These are phyloP conservation scores for Lachnellula arida DNA, from an alignment of 2,329 filamentous ascomycete genomes.

Conservation along the genomic window DNA sequence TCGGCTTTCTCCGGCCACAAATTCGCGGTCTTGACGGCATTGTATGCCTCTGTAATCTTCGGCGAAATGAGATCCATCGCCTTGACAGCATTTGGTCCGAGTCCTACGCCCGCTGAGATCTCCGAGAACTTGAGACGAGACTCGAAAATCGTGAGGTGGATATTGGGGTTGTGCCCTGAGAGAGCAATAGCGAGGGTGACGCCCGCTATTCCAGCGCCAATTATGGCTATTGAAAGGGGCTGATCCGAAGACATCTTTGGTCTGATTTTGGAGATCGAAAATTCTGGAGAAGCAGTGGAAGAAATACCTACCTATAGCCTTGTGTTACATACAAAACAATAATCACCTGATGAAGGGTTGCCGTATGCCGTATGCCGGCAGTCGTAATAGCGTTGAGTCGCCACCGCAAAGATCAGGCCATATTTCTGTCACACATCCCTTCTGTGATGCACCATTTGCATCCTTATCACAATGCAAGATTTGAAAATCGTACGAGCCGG, in stretches of 20 bases:
- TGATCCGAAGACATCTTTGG: neutral
- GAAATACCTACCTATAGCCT: neutral
- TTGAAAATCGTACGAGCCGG: neutral
- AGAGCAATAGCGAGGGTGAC: constrained; percentile 50
- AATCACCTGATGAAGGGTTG: neutral
- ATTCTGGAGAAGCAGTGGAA: neutral
- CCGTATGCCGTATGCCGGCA: neutral
- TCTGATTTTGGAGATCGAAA: neutral
- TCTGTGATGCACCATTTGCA: neutral
- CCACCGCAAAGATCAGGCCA: neutral
- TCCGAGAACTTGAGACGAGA: constrained; percentile 49
- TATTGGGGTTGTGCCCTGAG: constrained; percentile 35
- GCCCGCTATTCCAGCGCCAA: constrained; percentile 56
- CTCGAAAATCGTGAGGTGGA: constrained; percentile 49
- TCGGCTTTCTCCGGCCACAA: constrained; percentile 31
- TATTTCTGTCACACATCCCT: neutral
- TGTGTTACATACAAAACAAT: no score
- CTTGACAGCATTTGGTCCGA: constrained; percentile 51
- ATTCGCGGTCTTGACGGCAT: constrained; percentile 28
- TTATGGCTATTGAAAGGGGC: constrained; percentile 42
- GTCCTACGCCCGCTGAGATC: constrained; percentile 53
- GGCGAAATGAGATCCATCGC: constrained; percentile 51
- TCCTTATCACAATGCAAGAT: neutral
- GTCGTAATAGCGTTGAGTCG: neutral
- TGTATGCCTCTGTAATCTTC: constrained; percentile 39